Percentiles rank a stretch among this genome's conserved stretches.
Evolutionary conservation across 1,139 yeast genomes (phyloP).

Genomic region (Scheffersomyces titani): DNA sequence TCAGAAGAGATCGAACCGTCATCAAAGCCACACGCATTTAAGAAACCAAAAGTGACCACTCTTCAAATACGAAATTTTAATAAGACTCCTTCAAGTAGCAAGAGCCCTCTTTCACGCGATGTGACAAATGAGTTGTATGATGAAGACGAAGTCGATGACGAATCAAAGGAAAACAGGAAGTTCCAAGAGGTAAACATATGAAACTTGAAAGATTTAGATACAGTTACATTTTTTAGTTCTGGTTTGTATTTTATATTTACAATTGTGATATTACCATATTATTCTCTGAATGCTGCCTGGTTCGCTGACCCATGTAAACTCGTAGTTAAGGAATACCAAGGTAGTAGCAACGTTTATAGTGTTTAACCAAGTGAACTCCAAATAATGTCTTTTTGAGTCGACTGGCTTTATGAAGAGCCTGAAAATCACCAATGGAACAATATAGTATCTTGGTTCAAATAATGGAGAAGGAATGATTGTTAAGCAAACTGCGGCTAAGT

Average conservation of each 20-base stretch:
- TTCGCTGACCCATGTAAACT: conserved; percentile 71
- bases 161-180: background rate
- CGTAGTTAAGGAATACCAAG: conserved; percentile 56
- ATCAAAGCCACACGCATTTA: conserved; percentile 1
- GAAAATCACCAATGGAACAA: conserved; percentile 77
- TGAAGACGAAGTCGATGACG: conserved; percentile 3
- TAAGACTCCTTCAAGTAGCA: background rate
- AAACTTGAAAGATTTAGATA: background rate
- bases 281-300: conserved; percentile 66
- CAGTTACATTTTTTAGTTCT: conserved; percentile 2
- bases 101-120: conserved; percentile 10
- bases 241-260: conserved; percentile 1
- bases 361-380: conserved; percentile 66
- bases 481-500: conserved; percentile 51
- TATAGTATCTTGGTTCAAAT: conserved; percentile 91
- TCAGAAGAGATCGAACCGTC: conserved; percentile 2
- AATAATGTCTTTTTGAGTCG: conserved; percentile 36
- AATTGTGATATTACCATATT: conserved; percentile 62
- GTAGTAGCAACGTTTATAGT: conserved; percentile 55
- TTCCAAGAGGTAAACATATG: conserved; percentile 1
- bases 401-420: conserved; percentile 56
- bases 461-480: conserved; percentile 87
- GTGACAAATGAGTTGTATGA: conserved; percentile 2
- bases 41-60: background rate
- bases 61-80: background rate